These are phyloP conservation scores for Chlamydomonas sphaeroides DNA, from an alignment of 139 green algal genomes.

Conservation along the genomic window DNA sequence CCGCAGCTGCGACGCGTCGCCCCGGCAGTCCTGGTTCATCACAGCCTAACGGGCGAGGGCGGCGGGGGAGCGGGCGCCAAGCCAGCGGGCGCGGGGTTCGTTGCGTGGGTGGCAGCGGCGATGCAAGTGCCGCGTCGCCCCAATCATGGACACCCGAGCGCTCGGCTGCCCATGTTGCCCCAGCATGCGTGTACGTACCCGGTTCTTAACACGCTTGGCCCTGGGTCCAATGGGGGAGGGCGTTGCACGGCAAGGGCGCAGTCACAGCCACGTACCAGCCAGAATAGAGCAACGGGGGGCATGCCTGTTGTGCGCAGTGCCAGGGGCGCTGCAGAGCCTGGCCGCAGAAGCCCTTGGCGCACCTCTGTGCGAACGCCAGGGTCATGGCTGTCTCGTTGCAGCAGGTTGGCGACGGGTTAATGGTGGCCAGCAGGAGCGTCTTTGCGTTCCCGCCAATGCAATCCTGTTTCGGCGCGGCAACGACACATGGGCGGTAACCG, in stretches of 20 bases:
- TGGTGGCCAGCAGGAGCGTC: conserved; percentile 92
- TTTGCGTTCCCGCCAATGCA: conserved; percentile 95
- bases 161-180: too few species aligned
- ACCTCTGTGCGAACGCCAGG: conserved; percentile 86
- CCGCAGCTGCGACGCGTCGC: conserved; percentile 1
- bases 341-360: too few species aligned
- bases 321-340: too few species aligned
- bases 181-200: conserved; percentile 38
- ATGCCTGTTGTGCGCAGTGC: too few species aligned
- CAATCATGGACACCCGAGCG: neutral
- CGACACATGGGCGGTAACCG: neutral
- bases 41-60: neutral
- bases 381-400: conserved; percentile 88
- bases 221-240: too few species aligned
- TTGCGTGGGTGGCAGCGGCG: neutral
- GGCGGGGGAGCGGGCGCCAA: neutral
- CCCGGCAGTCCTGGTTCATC: conserved; percentile 15
- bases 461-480: conserved; percentile 65
- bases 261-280: too few species aligned
- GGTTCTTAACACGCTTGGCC: conserved; percentile 86
- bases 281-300: too few species aligned
- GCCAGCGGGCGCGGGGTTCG: neutral
- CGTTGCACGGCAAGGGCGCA: too few species aligned
- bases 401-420: conserved; percentile 70
- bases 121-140: too few species aligned